These are phyloP conservation scores for Aphanomyces stellatus DNA, from an alignment of 352 stramenopile species.

Conservation along the genomic window DNA sequence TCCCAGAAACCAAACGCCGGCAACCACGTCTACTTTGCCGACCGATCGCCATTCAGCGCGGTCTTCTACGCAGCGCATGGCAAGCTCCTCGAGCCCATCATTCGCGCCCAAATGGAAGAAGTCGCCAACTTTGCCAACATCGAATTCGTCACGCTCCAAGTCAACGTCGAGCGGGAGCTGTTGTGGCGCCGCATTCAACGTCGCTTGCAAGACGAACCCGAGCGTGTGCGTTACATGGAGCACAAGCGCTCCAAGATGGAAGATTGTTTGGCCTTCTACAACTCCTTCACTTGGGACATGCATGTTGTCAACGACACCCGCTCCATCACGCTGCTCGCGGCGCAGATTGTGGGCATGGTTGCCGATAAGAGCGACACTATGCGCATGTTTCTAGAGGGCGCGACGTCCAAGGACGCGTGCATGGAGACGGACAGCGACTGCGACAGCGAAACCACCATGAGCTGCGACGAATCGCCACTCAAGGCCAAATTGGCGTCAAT, in stretches of 20 bases:
- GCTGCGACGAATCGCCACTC: slow-evolving; percentile 11
- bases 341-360: slow-evolving; percentile 41
- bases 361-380: slow-evolving; percentile 54
- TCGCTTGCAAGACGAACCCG: slow-evolving; percentile 53
- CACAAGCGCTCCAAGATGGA: slow-evolving; percentile 83
- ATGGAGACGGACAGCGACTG: slow-evolving; percentile 67
- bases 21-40: slow-evolving; percentile 65
- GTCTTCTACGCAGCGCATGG: slow-evolving; percentile 74
- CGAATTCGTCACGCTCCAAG: slow-evolving; percentile 79
- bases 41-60: slow-evolving; percentile 77
- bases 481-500: slow-evolving; percentile 8
- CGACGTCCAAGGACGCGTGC: slow-evolving; percentile 26
- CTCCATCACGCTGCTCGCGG: slow-evolving; percentile 42
- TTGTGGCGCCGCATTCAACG: slow-evolving; percentile 68
- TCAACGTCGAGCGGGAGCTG: slow-evolving; percentile 63
- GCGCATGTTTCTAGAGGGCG: slow-evolving; percentile 27
- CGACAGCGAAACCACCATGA: slow-evolving; percentile 31
- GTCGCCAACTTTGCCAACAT: slow-evolving; percentile 61
- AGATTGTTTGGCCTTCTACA: slow-evolving; percentile 69
- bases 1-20: slow-evolving; percentile 40
- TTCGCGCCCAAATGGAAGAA: slow-evolving; percentile 74
- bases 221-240: slow-evolving; percentile 70
- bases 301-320: slow-evolving; percentile 54
- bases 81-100: slow-evolving; percentile 67
- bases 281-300: slow-evolving; percentile 69